A percentile compares a stretch with the other conserved stretches of the same genome.
Conservation (phyloP, 352 stramenopile species). For the Pythium scleroteichum region DNA sequence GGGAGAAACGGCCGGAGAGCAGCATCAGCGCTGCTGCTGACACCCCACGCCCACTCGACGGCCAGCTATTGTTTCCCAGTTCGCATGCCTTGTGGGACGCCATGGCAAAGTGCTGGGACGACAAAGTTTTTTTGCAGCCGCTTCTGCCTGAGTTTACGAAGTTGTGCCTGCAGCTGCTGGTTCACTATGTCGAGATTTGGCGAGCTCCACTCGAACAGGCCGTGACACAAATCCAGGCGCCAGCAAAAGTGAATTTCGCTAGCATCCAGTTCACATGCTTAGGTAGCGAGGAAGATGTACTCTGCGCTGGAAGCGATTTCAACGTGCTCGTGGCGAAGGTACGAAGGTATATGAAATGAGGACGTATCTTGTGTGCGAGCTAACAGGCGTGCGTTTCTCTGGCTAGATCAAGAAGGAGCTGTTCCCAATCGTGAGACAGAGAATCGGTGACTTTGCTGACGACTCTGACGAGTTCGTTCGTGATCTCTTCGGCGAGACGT, state of each 20-base stretch:
- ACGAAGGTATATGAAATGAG: too few relatives aligned
- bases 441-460: constrained; percentile 48
- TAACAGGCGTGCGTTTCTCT: not conserved
- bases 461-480: constrained; percentile 44
- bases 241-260: constrained; percentile 50
- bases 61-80: constrained; percentile 49
- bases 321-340: constrained; percentile 62
- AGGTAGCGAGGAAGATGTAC: constrained; percentile 58
- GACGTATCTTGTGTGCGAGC: too few relatives aligned
- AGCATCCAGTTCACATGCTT: constrained; percentile 47
- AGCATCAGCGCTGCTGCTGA: constrained; percentile 9
- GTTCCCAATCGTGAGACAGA: constrained; percentile 32
- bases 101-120: constrained; percentile 62
- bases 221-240: constrained; percentile 43
- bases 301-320: constrained; percentile 76
- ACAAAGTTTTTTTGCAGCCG: constrained; percentile 52
- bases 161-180: constrained; percentile 66
- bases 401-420: constrained; percentile 56
- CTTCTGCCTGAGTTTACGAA: constrained; percentile 68
- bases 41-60: not conserved
- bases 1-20: constrained; percentile 25
- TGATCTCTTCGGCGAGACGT: constrained; percentile 37
- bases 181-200: constrained; percentile 65
- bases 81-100: constrained; percentile 49
- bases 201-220: constrained; percentile 46